Percentiles rank a stretch among this genome's conserved stretches.
Conservation (phyloP, 1,284 basidiomycete genomes). For the Boletus sp. region DNA sequence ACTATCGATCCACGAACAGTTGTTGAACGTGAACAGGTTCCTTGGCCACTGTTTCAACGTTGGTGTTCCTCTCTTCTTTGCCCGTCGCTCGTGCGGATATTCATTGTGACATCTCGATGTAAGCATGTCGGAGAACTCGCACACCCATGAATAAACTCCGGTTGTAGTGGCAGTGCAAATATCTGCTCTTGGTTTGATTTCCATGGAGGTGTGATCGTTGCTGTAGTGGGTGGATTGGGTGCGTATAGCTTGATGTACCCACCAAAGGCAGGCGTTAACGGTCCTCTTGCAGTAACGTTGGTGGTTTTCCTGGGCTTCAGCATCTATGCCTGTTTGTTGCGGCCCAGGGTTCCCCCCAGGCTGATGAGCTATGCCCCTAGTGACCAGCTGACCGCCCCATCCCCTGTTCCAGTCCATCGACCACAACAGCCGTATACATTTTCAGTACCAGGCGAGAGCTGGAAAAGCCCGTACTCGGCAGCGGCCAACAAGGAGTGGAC, state of each 20-base stretch:
- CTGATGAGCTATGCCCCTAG: slow-evolving; percentile 4
- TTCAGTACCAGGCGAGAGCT: not conserved
- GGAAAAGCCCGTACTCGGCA: not conserved
- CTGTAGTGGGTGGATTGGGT: slow-evolving; percentile 6
- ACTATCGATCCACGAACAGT: not conserved
- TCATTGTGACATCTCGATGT: slow-evolving; percentile 10
- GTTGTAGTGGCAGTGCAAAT: slow-evolving; percentile 5
- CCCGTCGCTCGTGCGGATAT: slow-evolving; percentile 14
- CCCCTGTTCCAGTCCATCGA: no score
- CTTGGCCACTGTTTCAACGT: not conserved
- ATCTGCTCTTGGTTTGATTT: slow-evolving; percentile 12
- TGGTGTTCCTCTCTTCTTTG: slow-evolving; percentile 9
- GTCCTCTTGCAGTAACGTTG: slow-evolving; percentile 6
- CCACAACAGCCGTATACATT: slow-evolving; percentile 8
- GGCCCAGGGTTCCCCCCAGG: not conserved
- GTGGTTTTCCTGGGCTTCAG: slow-evolving; percentile 5
- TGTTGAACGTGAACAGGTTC: slow-evolving; percentile 5
- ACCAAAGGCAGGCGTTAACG: not conserved
- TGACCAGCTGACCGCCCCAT: not conserved
- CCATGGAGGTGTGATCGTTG: slow-evolving; percentile 2
- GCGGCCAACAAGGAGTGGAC: slow-evolving; percentile 1
- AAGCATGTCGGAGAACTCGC: not conserved
- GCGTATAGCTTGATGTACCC: not conserved
- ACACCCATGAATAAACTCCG: not conserved
- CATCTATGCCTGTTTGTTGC: not conserved